These are phyloP conservation scores for Flueggea neowawraea DNA, from an alignment of 441 rosid species.

Conservation along the genomic window DNA sequence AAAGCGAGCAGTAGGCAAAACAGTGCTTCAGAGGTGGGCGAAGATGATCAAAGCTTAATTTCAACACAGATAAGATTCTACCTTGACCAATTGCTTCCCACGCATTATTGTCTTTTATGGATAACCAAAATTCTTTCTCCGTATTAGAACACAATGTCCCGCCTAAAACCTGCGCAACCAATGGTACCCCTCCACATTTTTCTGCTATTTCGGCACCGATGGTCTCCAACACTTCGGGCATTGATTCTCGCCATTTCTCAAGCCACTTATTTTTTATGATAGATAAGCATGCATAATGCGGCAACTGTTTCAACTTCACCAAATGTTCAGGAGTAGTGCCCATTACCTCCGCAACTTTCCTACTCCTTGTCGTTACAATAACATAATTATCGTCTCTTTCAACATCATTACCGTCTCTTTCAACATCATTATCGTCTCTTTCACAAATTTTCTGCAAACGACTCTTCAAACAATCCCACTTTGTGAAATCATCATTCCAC, in stretches of 20 bases:
- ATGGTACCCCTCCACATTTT: slow-evolving; percentile 24
- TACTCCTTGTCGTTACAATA: slow-evolving; percentile 19
- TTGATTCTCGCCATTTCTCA: not conserved
- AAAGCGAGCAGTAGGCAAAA: slow-evolving; percentile 10
- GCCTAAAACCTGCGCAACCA: slow-evolving; percentile 18
- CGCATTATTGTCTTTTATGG: not conserved
- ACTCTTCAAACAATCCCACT: slow-evolving; percentile 12
- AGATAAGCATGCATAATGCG: slow-evolving; percentile 16
- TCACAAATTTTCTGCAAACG: slow-evolving; percentile 7
- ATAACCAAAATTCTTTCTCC: slow-evolving; percentile 10
- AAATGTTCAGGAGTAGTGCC: not conserved
- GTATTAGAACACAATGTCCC: slow-evolving; percentile 2
- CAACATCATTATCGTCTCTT: slow-evolving; percentile 3
- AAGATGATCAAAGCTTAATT: slow-evolving; percentile 4
- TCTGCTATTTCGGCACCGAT: slow-evolving; percentile 22
- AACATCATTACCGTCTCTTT: too few relatives aligned
- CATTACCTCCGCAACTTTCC: slow-evolving; percentile 6
- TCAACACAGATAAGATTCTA: not conserved
- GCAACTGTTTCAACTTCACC: not conserved
- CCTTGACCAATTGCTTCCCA: not conserved
- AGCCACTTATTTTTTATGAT: slow-evolving; percentile 14
- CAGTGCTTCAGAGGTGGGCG: too few relatives aligned
- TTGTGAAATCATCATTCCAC: slow-evolving; percentile 6
- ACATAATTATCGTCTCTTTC: slow-evolving; percentile 1
- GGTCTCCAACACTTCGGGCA: not conserved